Evolutionary conservation across 202 grass and related monocot genomes (phyloP).

Genomic region (Carex arenaria): DNA sequence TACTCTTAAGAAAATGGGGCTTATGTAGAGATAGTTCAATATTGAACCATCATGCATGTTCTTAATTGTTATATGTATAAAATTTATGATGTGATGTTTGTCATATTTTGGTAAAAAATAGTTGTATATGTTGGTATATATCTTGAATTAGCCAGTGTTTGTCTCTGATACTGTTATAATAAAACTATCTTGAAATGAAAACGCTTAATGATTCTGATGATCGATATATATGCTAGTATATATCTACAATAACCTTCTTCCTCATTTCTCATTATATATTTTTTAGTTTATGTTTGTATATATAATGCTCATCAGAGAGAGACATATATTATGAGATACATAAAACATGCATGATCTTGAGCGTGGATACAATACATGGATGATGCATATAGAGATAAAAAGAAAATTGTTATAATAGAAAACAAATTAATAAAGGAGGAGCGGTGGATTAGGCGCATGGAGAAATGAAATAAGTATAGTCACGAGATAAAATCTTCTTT

Average conservation of each 20-base stretch:
- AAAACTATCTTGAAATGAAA: neutral
- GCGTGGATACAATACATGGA: neutral
- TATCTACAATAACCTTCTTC: neutral
- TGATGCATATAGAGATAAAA: conserved; percentile 2
- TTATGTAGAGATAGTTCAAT: neutral
- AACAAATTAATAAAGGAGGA: conserved; percentile 18
- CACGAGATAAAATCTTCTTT: conserved; percentile 13
- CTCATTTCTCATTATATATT: neutral
- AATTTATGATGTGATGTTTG: neutral
- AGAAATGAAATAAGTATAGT: conserved; percentile 4
- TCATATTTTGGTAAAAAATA: neutral
- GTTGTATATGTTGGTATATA: neutral
- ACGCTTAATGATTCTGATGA: neutral
- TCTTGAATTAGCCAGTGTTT: neutral
- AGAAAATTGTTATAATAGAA: neutral
- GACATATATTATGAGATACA: neutral
- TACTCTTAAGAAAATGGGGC: neutral
- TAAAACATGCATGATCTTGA: neutral
- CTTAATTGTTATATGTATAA: neutral
- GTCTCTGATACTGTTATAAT: neutral
- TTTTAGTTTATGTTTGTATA: neutral
- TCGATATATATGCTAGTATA: neutral
- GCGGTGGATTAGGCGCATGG: conserved; percentile 27
- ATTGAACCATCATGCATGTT: neutral
- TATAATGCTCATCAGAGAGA: neutral